Percentiles rank a stretch among this genome's conserved stretches.
These are phyloP conservation scores for Polygonum aviculare DNA, from an alignment of 148 eudicot species.

Conservation along the genomic window DNA sequence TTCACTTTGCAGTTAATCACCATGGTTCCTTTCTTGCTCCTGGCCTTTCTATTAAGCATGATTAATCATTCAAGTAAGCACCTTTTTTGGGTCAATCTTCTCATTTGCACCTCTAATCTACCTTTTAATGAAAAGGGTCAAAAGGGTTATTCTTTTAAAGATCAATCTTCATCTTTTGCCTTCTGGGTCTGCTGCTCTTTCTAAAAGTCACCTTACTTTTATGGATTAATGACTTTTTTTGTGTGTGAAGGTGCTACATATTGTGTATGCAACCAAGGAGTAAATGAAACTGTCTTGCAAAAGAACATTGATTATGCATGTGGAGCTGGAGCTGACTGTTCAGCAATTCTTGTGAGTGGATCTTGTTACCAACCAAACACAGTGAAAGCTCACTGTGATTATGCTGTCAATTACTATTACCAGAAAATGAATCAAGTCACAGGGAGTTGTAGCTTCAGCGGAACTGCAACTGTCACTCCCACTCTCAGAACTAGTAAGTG, in stretches of 20 bases:
- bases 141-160: not conserved
- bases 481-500: slow-evolving; percentile 16
- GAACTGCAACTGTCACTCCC: slow-evolving; percentile 35
- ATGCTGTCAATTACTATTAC: slow-evolving; percentile 66
- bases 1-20: not conserved
- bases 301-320: not conserved
- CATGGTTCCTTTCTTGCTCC: not conserved
- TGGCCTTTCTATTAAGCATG: not conserved
- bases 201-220: not conserved
- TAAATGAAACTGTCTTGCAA: not conserved
- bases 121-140: not conserved
- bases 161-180: not conserved
- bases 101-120: not conserved
- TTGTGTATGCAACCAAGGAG: slow-evolving; percentile 4
- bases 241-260: not conserved
- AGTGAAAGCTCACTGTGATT: slow-evolving; percentile 55
- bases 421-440: slow-evolving; percentile 39
- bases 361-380: slow-evolving; percentile 53
- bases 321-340: not conserved
- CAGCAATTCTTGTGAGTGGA: slow-evolving; percentile 35
- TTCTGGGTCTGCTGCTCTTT: not conserved
- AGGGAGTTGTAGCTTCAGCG: slow-evolving; percentile 52
- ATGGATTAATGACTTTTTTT: not conserved
- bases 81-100: not conserved
- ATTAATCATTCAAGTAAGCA: not conserved